These are phyloP conservation scores for Backusella macrospora DNA, from an alignment of 192 early-diverging fungal genomes.

Conservation along the genomic window DNA sequence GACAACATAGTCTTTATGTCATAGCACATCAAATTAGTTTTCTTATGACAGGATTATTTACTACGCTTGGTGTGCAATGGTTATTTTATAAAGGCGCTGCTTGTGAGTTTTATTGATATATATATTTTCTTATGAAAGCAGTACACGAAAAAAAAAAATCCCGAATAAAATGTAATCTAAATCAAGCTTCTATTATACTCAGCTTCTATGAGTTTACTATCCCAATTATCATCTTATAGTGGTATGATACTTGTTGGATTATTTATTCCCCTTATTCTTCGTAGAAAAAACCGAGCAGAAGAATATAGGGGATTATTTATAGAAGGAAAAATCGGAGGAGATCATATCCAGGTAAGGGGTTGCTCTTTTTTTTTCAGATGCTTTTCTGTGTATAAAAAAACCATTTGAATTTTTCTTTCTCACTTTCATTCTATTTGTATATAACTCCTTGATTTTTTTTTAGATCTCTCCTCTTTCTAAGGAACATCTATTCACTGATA, in stretches of 20 bases:
- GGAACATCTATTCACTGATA: not conserved
- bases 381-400: constrained; percentile 1
- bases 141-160: not conserved
- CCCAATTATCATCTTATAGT: constrained; percentile 36
- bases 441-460: constrained; percentile 6
- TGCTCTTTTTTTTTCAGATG: not conserved
- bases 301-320: constrained; percentile 12
- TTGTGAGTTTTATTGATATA: constrained; percentile 42
- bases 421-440: not conserved
- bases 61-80: constrained; percentile 57
- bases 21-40: constrained; percentile 49
- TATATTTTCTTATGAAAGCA: not conserved
- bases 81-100: constrained; percentile 62
- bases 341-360: constrained; percentile 6
- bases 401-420: constrained; percentile 3
- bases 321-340: constrained; percentile 16
- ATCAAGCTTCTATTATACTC: not conserved
- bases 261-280: constrained; percentile 36
- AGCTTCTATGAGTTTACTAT: constrained; percentile 36
- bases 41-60: constrained; percentile 53
- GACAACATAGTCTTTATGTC: not conserved
- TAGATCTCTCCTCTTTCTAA: constrained; percentile 10
- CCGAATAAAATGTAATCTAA: not conserved
- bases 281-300: constrained; percentile 12
- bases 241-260: constrained; percentile 47